phyloP scores from a whole-genome alignment of 805 yeast species.

The Starmerella floris region DNA sequence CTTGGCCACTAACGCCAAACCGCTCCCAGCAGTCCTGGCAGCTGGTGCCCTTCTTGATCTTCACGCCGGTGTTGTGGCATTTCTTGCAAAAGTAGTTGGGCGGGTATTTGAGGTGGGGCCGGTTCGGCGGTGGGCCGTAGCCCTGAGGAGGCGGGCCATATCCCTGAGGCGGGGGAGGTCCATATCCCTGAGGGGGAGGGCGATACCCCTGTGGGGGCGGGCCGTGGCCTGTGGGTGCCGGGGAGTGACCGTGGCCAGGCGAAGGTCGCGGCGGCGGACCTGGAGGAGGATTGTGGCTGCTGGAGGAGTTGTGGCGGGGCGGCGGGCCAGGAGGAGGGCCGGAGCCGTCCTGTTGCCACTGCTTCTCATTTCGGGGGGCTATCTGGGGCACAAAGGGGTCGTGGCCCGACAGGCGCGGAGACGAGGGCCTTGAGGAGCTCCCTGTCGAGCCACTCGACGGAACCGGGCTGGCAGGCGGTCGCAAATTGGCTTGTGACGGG shows the following conservation, averaged over 20 bases:
- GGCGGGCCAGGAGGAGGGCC: conserved; percentile 9
- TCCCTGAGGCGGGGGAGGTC: conserved; percentile 7
- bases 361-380: neutral
- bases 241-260: neutral
- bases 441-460: no score
- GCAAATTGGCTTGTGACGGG: no score
- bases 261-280: conserved; percentile 2
- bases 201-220: neutral
- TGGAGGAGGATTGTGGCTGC: neutral
- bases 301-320: conserved; percentile 3
- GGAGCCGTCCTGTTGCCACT: neutral
- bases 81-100: conserved; percentile 43
- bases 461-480: no score
- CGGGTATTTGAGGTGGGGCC: conserved; percentile 46
- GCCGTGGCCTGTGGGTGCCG: neutral
- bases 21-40: conserved; percentile 57
- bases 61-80: conserved; percentile 61
- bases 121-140: conserved; percentile 4
- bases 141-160: neutral
- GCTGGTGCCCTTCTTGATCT: conserved; percentile 40
- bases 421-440: no score
- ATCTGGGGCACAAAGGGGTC: neutral
- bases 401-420: neutral
- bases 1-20: conserved; percentile 28
- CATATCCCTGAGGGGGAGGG: neutral